Evolutionary conservation across 306 rosid species (phyloP).

Genomic region (Astragalus membranaceus): DNA sequence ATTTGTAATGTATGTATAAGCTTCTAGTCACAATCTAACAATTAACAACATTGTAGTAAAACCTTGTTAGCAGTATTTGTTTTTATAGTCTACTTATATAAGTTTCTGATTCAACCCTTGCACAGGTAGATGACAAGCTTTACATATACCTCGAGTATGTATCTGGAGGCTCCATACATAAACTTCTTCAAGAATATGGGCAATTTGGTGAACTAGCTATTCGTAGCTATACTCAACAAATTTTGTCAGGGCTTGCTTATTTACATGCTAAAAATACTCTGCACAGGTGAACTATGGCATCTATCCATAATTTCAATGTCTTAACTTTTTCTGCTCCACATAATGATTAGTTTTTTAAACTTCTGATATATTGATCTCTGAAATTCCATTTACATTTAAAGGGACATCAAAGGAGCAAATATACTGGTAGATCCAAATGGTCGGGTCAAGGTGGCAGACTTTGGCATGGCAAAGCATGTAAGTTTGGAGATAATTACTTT

Average conservation of each 20-base stretch:
- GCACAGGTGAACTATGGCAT: slow-evolving; percentile 62
- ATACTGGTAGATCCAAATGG: slow-evolving; percentile 95
- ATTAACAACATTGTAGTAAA: not conserved
- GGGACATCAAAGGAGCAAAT: slow-evolving; percentile 99
- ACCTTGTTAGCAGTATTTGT: not conserved
- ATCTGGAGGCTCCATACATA: slow-evolving; percentile 94
- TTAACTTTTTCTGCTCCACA: not conserved
- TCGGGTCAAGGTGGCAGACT: slow-evolving; percentile 91
- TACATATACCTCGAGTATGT: slow-evolving; percentile 96
- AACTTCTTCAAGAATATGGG: slow-evolving; percentile 94
- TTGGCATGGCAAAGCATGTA: slow-evolving; percentile 99
- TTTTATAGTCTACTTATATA: slow-evolving; percentile 14
- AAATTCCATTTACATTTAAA: slow-evolving; percentile 33
- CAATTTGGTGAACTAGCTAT: slow-evolving; percentile 79
- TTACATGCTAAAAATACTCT: slow-evolving; percentile 86
- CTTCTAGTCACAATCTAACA: slow-evolving; percentile 12
- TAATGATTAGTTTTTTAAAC: slow-evolving; percentile 2
- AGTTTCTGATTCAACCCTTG: slow-evolving; percentile 27
- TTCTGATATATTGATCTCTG: slow-evolving; percentile 9
- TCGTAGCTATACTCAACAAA: slow-evolving; percentile 91
- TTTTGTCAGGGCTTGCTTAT: slow-evolving; percentile 93
- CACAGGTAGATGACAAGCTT: slow-evolving; percentile 80
- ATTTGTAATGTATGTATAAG: not conserved
- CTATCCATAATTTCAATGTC: slow-evolving; percentile 17
- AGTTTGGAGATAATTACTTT: slow-evolving; percentile 26